Evolutionary conservation across 257 asterid species (phyloP).

Genomic region (Gentiana macrophylla): DNA sequence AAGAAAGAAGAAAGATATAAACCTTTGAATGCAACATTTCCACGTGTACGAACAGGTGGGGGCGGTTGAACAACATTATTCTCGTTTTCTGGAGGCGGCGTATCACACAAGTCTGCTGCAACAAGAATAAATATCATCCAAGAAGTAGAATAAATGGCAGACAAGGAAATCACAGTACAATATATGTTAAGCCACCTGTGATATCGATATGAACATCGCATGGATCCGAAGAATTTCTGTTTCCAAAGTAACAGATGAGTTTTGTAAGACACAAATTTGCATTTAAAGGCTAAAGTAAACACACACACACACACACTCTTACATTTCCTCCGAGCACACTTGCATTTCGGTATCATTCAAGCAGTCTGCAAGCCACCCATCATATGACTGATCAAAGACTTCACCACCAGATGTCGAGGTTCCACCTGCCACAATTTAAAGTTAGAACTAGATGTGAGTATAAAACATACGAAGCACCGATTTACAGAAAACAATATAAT

Average conservation of each 20-base stretch:
- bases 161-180: not conserved
- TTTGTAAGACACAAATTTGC: not conserved
- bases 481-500: not conserved
- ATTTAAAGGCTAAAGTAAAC: not conserved
- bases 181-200: constrained; percentile 10
- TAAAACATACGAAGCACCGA: not conserved
- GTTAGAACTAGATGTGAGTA: not conserved
- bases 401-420: constrained; percentile 16
- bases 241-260: not conserved
- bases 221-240: constrained; percentile 4
- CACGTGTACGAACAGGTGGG: constrained; percentile 3
- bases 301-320: not conserved
- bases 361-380: constrained; percentile 28
- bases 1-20: not conserved
- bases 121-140: not conserved
- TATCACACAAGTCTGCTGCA: constrained; percentile 1
- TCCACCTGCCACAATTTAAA: constrained; percentile 14
- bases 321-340: constrained; percentile 10
- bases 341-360: constrained; percentile 20
- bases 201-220: constrained; percentile 11
- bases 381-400: constrained; percentile 27
- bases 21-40: constrained; percentile 18
- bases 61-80: constrained; percentile 2
- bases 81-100: constrained; percentile 1
- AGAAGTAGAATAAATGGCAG: not conserved